Percentiles rank a stretch among this genome's conserved stretches.
These are phyloP conservation scores for Pythium sukuiense DNA, from an alignment of 352 stramenopile species.

Conservation along the genomic window DNA sequence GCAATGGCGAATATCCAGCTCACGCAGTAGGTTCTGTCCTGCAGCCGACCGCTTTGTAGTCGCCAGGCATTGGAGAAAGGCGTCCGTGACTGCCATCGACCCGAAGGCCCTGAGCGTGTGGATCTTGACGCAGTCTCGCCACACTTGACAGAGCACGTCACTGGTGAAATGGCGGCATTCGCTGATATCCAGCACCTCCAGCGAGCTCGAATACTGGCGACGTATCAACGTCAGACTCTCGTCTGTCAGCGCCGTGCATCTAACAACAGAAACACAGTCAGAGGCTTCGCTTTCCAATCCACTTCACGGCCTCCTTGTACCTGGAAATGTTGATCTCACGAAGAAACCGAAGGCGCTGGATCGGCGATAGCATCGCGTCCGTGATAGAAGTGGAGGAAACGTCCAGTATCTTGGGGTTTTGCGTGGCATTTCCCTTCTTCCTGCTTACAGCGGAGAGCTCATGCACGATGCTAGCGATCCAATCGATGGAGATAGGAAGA, in stretches of 20 bases:
- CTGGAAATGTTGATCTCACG: conserved; percentile 28
- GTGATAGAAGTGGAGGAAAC: conserved; percentile 24
- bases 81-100: conserved; percentile 52
- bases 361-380: conserved; percentile 22
- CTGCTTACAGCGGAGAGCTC: conserved; percentile 1
- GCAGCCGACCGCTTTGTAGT: conserved; percentile 40
- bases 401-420: not conserved
- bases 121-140: conserved; percentile 56
- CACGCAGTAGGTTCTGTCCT: conserved; percentile 23
- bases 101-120: conserved; percentile 44
- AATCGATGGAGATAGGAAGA: conserved; percentile 15
- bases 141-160: conserved; percentile 46
- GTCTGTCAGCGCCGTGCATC: conserved; percentile 56
- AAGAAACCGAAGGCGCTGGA: conserved; percentile 28
- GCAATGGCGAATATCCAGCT: conserved; percentile 59
- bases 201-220: conserved; percentile 36
- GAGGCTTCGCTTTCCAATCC: not conserved
- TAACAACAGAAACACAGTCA: not conserved
- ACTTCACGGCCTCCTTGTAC: conserved; percentile 9
- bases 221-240: conserved; percentile 45
- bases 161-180: conserved; percentile 66
- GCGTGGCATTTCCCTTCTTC: conserved; percentile 5
- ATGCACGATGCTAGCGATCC: conserved; percentile 20
- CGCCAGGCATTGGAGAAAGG: conserved; percentile 54
- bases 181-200: conserved; percentile 52